Conservation (phyloP, 805 yeast genomes). For the Candida maris region DNA sequence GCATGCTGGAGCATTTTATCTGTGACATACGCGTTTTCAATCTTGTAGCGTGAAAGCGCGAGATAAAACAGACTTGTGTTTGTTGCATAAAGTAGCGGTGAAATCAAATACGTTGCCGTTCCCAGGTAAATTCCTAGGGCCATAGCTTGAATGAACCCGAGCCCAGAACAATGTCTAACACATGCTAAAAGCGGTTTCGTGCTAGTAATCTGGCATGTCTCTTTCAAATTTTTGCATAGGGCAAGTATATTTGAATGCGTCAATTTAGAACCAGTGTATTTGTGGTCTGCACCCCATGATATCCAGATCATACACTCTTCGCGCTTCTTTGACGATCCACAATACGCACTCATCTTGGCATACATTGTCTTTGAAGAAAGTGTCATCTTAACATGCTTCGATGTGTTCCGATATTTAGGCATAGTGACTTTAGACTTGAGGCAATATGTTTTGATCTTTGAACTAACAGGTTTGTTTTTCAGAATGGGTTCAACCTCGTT, state of each 20-base stretch:
- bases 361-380: conserved; percentile 34
- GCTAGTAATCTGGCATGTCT: conserved; percentile 80
- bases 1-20: conserved; percentile 81
- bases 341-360: conserved; percentile 38
- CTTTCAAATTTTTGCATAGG: conserved; percentile 84
- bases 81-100: conserved; percentile 72
- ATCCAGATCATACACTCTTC: conserved; percentile 56
- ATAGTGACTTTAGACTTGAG: conserved; percentile 23
- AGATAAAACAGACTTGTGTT: conserved; percentile 71
- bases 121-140: conserved; percentile 85
- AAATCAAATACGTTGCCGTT: conserved; percentile 73
- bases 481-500: conserved; percentile 66
- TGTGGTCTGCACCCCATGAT: conserved; percentile 68
- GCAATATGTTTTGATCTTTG: conserved; percentile 48
- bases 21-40: conserved; percentile 82
- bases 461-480: conserved; percentile 63
- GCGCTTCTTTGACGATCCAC: conserved; percentile 28
- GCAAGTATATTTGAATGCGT: conserved; percentile 66
- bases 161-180: conserved; percentile 76
- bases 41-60: conserved; percentile 68
- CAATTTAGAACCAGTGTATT: conserved; percentile 52
- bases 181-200: conserved; percentile 77
- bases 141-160: conserved; percentile 86
- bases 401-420: conserved; percentile 63
- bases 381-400: conserved; percentile 47